phyloP scores from a whole-genome alignment of 2,329 filamentous ascomycete species.

The Fulvia fulva region DNA sequence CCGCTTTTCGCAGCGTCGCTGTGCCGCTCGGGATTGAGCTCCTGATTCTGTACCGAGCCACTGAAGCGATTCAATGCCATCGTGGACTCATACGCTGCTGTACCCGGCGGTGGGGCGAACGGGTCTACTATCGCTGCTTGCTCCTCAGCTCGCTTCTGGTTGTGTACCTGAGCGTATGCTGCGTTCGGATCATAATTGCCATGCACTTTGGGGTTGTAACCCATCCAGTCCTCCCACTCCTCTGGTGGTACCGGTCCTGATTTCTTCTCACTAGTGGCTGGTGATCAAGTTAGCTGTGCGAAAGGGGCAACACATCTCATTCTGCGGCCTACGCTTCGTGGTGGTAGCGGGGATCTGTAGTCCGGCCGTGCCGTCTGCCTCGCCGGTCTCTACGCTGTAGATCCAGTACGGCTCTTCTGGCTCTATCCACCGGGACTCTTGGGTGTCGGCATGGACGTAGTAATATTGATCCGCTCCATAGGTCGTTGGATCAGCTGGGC shows the following conservation, averaged over 20 bases:
- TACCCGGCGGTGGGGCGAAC: conserved; percentile 32
- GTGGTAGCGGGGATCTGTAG: conserved; percentile 22
- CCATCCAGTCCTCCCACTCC: conserved; percentile 34
- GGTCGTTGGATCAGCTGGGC: conserved; percentile 8
- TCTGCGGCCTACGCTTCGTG: conserved; percentile 1
- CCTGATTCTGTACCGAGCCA: conserved; percentile 70
- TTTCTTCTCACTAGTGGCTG: conserved; percentile 3
- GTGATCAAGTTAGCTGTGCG: background rate
- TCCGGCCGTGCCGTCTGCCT: conserved; percentile 21
- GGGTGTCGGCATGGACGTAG: conserved; percentile 27
- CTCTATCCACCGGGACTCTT: conserved; percentile 27
- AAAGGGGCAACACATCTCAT: background rate
- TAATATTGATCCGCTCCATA: conserved; percentile 23
- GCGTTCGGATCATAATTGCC: conserved; percentile 94
- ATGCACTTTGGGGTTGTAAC: conserved; percentile 95
- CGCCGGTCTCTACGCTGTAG: conserved; percentile 22
- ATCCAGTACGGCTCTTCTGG: conserved; percentile 32
- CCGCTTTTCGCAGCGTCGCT: conserved; percentile 82
- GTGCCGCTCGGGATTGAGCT: conserved; percentile 68
- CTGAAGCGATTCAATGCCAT: conserved; percentile 90
- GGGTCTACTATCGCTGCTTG: conserved; percentile 25
- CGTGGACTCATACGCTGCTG: conserved; percentile 56
- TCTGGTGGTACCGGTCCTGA: background rate
- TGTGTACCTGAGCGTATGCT: conserved; percentile 67
- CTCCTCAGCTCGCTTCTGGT: conserved; percentile 33